Evolutionary conservation across 2,329 filamentous ascomycete genomes (phyloP).

Genomic region (Fusarium secorum): DNA sequence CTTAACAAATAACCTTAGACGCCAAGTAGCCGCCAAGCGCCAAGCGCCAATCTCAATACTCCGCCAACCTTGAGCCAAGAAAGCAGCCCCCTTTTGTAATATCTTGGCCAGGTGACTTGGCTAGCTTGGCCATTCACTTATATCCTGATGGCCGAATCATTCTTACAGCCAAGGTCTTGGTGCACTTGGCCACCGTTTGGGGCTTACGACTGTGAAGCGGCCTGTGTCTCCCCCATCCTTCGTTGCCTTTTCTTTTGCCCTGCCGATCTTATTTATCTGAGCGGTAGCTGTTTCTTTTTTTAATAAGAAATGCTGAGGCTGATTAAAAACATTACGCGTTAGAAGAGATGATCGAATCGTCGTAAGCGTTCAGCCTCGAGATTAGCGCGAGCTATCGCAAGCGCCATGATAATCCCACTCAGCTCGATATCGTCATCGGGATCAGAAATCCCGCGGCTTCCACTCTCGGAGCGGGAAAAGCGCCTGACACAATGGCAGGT

Average conservation of each 20-base stretch:
- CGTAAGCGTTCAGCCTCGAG: neutral
- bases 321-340: neutral
- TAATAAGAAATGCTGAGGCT: neutral
- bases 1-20: conserved; percentile 24
- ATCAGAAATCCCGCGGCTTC: conserved; percentile 8
- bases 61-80: conserved; percentile 11
- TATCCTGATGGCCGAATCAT: neutral
- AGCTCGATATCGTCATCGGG: neutral
- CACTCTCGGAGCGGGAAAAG: neutral
- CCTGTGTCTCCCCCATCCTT: neutral
- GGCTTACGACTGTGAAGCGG: neutral
- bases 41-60: conserved; percentile 26
- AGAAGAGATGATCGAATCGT: neutral
- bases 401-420: neutral
- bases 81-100: conserved; percentile 1
- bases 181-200: conserved; percentile 13
- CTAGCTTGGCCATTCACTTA: neutral
- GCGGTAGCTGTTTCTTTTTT: neutral
- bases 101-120: neutral
- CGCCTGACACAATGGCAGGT: neutral
- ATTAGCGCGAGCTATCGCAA: neutral
- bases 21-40: conserved; percentile 34
- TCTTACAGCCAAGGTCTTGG: conserved; percentile 25
- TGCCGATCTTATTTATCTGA: neutral
- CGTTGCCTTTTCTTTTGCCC: neutral